Percentiles rank a stretch among this genome's conserved stretches.
phyloP scores from a whole-genome alignment of 2,329 filamentous ascomycete species.

The Epichloe typhina region DNA sequence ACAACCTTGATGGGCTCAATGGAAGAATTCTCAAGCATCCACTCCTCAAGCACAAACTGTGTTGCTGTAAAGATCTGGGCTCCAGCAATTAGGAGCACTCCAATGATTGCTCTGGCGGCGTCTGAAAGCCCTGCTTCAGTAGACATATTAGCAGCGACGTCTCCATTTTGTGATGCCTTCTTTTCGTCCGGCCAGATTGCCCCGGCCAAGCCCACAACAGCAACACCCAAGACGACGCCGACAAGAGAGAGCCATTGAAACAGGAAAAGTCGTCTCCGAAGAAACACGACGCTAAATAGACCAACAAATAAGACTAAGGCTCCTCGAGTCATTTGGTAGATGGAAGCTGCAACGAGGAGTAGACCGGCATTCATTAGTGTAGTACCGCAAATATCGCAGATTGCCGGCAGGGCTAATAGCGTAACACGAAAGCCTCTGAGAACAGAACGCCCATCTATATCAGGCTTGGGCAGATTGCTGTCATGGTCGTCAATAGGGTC shows the following conservation, averaged over 20 bases:
- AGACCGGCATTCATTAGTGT: slow-evolving; percentile 96
- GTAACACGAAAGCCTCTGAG: slow-evolving; percentile 59
- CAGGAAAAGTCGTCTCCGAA: slow-evolving; percentile 63
- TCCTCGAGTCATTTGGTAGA: slow-evolving; percentile 97
- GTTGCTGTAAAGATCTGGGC: slow-evolving; percentile 95
- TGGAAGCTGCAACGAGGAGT: slow-evolving; percentile 84
- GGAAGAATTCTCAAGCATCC: slow-evolving; percentile 55
- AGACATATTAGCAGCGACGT: slow-evolving; percentile 20
- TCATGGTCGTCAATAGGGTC: slow-evolving; percentile 21
- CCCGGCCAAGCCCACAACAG: slow-evolving; percentile 78
- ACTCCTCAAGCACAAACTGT: slow-evolving; percentile 93
- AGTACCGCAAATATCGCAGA: slow-evolving; percentile 88
- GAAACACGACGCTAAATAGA: slow-evolving; percentile 83
- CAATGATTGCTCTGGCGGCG: slow-evolving; percentile 50
- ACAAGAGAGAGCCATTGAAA: slow-evolving; percentile 89
- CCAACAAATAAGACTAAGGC: slow-evolving; percentile 93
- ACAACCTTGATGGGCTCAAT: slow-evolving; percentile 80
- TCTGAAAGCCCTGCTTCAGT: slow-evolving; percentile 25
- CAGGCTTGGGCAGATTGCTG: slow-evolving; percentile 21
- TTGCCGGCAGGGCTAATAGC: slow-evolving; percentile 71
- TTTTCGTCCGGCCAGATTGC: slow-evolving; percentile 62
- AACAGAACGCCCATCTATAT: slow-evolving; percentile 41
- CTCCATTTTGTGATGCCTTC: slow-evolving; percentile 22
- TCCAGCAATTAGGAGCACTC: slow-evolving; percentile 79
- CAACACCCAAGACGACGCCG: slow-evolving; percentile 79